These are phyloP conservation scores for Wickerhamiella qilinensis DNA, from an alignment of 805 yeast species.

Conservation along the genomic window DNA sequence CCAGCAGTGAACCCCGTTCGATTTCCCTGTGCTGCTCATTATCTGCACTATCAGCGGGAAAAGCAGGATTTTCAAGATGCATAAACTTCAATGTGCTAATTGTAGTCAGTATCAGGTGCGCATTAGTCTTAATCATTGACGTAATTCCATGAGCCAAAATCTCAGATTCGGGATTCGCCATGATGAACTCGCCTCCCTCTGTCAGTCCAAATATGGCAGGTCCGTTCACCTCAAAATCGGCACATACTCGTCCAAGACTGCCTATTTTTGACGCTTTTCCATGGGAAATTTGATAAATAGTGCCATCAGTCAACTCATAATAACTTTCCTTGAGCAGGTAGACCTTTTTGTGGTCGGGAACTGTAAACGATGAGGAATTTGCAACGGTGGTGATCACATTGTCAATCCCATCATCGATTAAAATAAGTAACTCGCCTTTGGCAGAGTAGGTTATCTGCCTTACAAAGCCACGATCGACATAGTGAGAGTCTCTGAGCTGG, in stretches of 20 bases:
- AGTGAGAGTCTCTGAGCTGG: background rate
- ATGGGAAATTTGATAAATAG: constrained; percentile 1
- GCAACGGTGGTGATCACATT: no score
- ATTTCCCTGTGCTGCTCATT: constrained; percentile 82
- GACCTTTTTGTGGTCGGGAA: constrained; percentile 2
- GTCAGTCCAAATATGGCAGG: constrained; percentile 53
- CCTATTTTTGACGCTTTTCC: constrained; percentile 21
- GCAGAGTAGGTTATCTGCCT: no score
- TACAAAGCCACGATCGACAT: no score
- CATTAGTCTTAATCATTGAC: constrained; percentile 50
- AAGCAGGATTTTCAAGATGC: constrained; percentile 35
- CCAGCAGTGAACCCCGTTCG: constrained; percentile 82
- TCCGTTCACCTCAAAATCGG: constrained; percentile 22
- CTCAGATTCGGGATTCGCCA: constrained; percentile 26
- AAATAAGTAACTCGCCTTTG: no score
- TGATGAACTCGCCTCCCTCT: constrained; percentile 45
- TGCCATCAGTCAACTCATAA: constrained; percentile 5
- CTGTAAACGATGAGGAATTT: background rate
- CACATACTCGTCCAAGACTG: constrained; percentile 53
- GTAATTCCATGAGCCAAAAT: constrained; percentile 52
- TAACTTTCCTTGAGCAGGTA: constrained; percentile 1
- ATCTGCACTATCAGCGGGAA: constrained; percentile 22
- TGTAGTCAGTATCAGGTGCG: constrained; percentile 59
- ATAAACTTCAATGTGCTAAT: constrained; percentile 69
- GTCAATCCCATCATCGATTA: no score